Base-by-base conservation (phyloP, 805 yeast species). In the Brettanomyces bruxellensis region DNA sequence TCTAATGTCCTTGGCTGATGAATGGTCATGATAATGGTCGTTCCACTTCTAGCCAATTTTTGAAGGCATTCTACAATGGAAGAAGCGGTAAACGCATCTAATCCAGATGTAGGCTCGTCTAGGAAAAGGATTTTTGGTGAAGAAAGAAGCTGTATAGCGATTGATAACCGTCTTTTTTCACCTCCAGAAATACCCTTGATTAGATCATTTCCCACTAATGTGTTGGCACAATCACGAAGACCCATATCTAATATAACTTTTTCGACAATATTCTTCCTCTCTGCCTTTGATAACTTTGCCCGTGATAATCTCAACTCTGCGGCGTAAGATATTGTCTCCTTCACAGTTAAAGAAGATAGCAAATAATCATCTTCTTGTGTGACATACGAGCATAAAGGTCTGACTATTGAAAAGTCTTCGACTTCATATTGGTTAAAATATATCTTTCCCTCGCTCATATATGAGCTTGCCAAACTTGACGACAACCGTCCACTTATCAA, bases 61-160 rank as follows among this genome's bases (percentile, higher is more conserved):
- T 76, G 69, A 47, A 87, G 67, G 37, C 87, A 75, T 30, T 71
- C 67, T 38, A 88, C 60, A 34, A 87, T 83, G 3, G 86, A 75
- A 1, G 76, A 71, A 0, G 95, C 84, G 0, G 93, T 86, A 47
- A 85, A 78, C 11, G 90, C 78, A 57, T 88, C 96, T 25, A 88
- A 69, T 0, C 96, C 96, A 4, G 95, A 85, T 0, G 95, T 88
- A 2, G 96, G 95, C 57, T 88, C 96, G 62, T 88, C 96, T 24
- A 88, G 62, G 43, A 88, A 71, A 34, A 88, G 60, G 36, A 88
- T 71, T 47, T 79, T 79, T 0, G 95, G 91, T 47, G 79, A 79
- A 48, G 81, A 79, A 38, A 88, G 65, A 34, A 88, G 66, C 58
- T 87, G 95, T 40, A 86, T 75, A 2, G 90, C 91, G 61, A 88